Percentiles rank a stretch among this genome's conserved stretches.
Evolutionary conservation across 2,329 filamentous ascomycete species (phyloP).

Genomic region (Colletotrichum siamense): DNA sequence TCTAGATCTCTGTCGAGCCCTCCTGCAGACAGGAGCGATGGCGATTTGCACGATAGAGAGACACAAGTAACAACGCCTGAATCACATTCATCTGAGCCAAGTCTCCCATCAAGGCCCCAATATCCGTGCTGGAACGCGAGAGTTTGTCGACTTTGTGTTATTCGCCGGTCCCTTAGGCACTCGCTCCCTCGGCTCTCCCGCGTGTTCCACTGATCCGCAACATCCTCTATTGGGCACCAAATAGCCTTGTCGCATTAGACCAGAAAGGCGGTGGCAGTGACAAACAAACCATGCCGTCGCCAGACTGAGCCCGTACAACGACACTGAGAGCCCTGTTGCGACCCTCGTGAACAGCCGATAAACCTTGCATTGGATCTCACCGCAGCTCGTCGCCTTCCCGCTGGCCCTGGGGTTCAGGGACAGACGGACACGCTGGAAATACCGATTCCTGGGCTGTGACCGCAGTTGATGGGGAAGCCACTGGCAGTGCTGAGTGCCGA

Average conservation of each 20-base stretch:
- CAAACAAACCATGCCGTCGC: neutral
- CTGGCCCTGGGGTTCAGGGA: neutral
- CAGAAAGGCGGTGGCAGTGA: neutral
- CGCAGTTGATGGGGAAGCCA: neutral
- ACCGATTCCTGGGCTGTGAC: neutral
- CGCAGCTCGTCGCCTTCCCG: neutral
- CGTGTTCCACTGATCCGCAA: neutral
- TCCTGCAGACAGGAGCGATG: neutral
- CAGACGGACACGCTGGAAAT: neutral
- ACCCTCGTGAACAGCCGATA: neutral
- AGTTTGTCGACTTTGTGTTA: neutral
- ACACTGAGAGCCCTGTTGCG: neutral
- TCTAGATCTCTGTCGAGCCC: neutral
- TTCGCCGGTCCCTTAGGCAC: neutral
- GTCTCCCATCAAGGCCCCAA: neutral
- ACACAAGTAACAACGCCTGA: neutral
- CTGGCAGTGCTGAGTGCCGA: neutral
- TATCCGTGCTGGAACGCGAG: neutral
- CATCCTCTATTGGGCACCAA: neutral
- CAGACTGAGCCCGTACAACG: neutral
- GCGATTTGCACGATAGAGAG: neutral
- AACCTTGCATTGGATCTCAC: neutral
- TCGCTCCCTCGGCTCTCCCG: neutral
- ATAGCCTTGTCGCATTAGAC: neutral
- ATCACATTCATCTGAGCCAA: neutral